Evolutionary conservation across 1,139 yeast genomes (phyloP), one percentile per base, ranked within the genome.

Genomic region (Pneumocystis canis): DNA sequence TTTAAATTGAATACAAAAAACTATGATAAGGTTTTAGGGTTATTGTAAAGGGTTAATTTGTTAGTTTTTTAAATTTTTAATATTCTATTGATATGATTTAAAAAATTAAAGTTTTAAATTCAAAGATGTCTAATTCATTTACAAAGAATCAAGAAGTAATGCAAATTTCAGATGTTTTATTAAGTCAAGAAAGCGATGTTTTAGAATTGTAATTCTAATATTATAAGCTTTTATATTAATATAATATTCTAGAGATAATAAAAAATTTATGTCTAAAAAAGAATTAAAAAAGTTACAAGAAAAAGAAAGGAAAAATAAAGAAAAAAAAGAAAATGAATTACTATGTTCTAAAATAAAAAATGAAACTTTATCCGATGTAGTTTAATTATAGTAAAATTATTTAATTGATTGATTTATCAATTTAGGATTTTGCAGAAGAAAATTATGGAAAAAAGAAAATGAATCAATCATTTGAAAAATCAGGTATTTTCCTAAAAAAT

Each of bases 391-490:
- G 11, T 47, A 47, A 25, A 47, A 47, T 3, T 35, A 35, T 41
- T 18, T 39, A 39, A 39, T n/a, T 16, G 94, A 67, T 59, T 54
- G 65, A 61, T 18, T 33, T 18, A 16, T 20, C n/a, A 16, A 28
- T 0, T n/a, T 39, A 66, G 68, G 71, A 92, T 74, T 87, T 87
- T 62, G 94, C 97, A 61, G 85, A 82, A 73, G 92, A 80, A 31
- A 84, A 86, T 76, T 92, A 92, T 75, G 98, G 99, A 66, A 87
- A 85, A 73, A 78, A 85, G 68, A 96, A 97, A 58, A 78, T 94
- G 75, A 84, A 86, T 76, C 95, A 89, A 78, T 87, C 96, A 57
- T 69, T 80, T n/a, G 72, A 70, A 61, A 85, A 85, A 75, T 78
- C 25, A 5, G 59, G 59, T 57, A 57, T 4, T 35, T 57, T 25